Base-by-base conservation (phyloP, 495 filamentous ascomycete species). In the Penicillium canariense region DNA sequence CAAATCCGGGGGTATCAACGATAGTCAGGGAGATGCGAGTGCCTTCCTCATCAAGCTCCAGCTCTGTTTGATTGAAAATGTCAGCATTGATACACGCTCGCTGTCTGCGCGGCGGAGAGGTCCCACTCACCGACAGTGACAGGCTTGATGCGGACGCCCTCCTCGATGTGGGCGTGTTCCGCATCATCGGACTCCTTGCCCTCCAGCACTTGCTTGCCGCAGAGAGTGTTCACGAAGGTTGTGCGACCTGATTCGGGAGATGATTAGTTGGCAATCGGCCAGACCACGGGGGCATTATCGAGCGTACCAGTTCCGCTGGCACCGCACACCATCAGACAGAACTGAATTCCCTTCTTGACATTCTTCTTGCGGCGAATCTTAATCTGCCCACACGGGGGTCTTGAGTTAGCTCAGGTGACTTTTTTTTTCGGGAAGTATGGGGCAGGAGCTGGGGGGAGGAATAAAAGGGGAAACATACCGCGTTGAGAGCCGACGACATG, bases 271-370 rank as follows among this genome's bases (percentile, higher is more conserved):
- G 60, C 61, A 69, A 68, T 70, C 67, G 68, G 56, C 25, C 22
- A 50, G 26, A 7, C 35, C 39, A 39, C 30, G 46, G 50, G 50
- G 50, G 27, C 34, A 20, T 10, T 46, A 50, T 20, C 36, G 47
- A 54, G 77, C 84, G 63, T 84, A 97, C 92, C 92, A 72, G 94
- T 97, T 73, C 94, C 94, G 62, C 92, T 96, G 68, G 94, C 93
- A 77, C 94, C 94, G 72, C 95, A 97, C 62, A 98, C 94, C 94
- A 98, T 98, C 86, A 98, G 70, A 78, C 93, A 97, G 81, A 98
- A 98, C 81, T 97, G 95, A 68, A 98, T 97, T 61, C 94, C 94
- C 87, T 97, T 98, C 88, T 98, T 98, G 77, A 97, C 93, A 82
- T 97, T 97, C 85, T 98, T 98, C 92, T 98, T 98, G 70, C 91